A percentile compares a stretch with the other conserved stretches of the same genome.
Evolutionary conservation across 2,329 filamentous ascomycete genomes (phyloP).

Genomic region (Arthroderma sp.): DNA sequence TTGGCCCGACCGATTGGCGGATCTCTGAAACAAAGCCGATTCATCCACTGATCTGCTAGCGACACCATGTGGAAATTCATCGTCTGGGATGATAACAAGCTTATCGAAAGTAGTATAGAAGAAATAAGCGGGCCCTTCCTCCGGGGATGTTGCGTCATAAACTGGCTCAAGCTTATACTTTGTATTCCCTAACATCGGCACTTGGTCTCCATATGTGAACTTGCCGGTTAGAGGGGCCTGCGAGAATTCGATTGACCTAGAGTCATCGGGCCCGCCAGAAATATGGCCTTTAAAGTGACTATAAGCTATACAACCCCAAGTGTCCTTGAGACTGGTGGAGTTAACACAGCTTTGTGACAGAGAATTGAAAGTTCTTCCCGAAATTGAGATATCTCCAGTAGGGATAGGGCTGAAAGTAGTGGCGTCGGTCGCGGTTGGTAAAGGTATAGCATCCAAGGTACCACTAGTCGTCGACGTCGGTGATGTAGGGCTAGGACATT

Average conservation of each 20-base stretch:
- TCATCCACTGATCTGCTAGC: slow-evolving; percentile 14
- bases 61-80: slow-evolving; percentile 21
- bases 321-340: slow-evolving; percentile 32
- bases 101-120: slow-evolving; percentile 54
- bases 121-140: slow-evolving; percentile 50
- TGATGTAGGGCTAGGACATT: slow-evolving; percentile 8
- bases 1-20: slow-evolving; percentile 24
- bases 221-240: slow-evolving; percentile 19
- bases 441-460: slow-evolving; percentile 40
- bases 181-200: slow-evolving; percentile 37
- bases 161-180: slow-evolving; percentile 43
- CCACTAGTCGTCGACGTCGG: slow-evolving; percentile 39
- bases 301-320: slow-evolving; percentile 42
- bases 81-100: slow-evolving; percentile 42
- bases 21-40: slow-evolving; percentile 17
- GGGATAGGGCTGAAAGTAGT: slow-evolving; percentile 36
- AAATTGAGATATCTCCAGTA: slow-evolving; percentile 40
- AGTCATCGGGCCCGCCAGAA: not conserved
- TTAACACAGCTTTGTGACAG: slow-evolving; percentile 40
- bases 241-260: not conserved
- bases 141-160: slow-evolving; percentile 44
- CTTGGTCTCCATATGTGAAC: slow-evolving; percentile 51
- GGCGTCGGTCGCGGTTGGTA: slow-evolving; percentile 27
- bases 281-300: slow-evolving; percentile 9
- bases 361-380: slow-evolving; percentile 36